These are phyloP conservation scores for Entomortierella chlamydospora DNA, from an alignment of 192 early-diverging fungal species.

Conservation along the genomic window DNA sequence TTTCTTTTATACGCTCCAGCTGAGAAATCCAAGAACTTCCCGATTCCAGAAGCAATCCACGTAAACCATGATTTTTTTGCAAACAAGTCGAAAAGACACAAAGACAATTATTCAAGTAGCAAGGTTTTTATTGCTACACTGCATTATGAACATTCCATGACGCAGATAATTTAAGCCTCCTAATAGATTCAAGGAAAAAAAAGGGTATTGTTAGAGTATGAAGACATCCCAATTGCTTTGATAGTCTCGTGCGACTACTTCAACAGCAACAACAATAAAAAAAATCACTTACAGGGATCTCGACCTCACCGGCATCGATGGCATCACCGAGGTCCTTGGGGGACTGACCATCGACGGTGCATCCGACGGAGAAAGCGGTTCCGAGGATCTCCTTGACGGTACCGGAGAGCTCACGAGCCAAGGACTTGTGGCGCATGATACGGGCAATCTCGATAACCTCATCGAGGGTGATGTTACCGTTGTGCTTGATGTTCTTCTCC, in stretches of 20 bases:
- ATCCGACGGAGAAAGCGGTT: conserved; percentile 94
- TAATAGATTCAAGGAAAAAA: conserved; percentile 13
- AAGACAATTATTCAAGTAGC: neutral
- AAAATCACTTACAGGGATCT: conserved; percentile 58
- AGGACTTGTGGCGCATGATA: conserved; percentile 95
- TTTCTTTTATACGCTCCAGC: too few species aligned
- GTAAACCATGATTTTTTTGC: too few species aligned
- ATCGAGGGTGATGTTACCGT: conserved; percentile 94
- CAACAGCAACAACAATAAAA: too few species aligned
- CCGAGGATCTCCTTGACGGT: conserved; percentile 98
- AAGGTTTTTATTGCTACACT: conserved; percentile 49
- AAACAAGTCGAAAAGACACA: neutral
- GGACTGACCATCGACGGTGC: conserved; percentile 97
- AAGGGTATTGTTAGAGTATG: neutral
- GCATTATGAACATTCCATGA: conserved; percentile 8
- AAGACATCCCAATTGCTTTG: too few species aligned
- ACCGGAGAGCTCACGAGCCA: conserved; percentile 93
- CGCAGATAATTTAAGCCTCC: conserved; percentile 49
- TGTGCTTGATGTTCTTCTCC: conserved; percentile 99
- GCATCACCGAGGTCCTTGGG: conserved; percentile 88
- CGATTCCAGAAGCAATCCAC: too few species aligned
- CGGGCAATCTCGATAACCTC: conserved; percentile 96
- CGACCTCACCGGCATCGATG: conserved; percentile 89
- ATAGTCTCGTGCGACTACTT: too few species aligned
- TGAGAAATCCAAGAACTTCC: too few species aligned